Conservation (phyloP, 129 eudicot species). For the Artemisia tridentata region DNA sequence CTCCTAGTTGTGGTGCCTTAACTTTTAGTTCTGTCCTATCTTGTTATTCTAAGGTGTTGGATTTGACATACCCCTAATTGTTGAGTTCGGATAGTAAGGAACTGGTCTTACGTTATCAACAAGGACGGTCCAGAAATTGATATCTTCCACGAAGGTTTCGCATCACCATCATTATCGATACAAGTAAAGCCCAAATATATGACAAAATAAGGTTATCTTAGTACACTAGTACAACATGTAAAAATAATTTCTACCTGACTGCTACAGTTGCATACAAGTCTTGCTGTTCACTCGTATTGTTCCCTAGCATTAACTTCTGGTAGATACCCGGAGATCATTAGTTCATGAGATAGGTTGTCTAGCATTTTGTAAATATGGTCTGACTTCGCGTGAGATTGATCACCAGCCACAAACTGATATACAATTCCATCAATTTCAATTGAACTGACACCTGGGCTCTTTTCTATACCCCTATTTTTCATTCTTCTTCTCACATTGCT, state of each 20-base stretch:
- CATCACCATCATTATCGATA: no score
- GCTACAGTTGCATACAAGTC: not conserved
- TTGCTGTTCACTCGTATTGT: slow-evolving; percentile 4
- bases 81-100: no score
- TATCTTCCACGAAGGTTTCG: no score
- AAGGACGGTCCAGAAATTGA: no score
- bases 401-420: slow-evolving; percentile 64
- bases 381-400: slow-evolving; percentile 46
- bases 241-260: not conserved
- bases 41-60: no score
- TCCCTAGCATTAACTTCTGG: slow-evolving; percentile 27
- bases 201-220: no score
- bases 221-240: no score
- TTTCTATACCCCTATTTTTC: slow-evolving; percentile 47
- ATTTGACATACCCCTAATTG: no score
- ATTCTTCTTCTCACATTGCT: slow-evolving; percentile 47
- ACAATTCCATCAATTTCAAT: slow-evolving; percentile 41
- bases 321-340: slow-evolving; percentile 33
- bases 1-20: no score
- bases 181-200: no score
- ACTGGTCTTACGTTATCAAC: no score
- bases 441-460: slow-evolving; percentile 56
- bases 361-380: not conserved
- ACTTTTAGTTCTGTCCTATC: no score
- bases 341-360: slow-evolving; percentile 38